phyloP scores from a whole-genome alignment of 148 eudicot genomes.

The Silene conica region DNA sequence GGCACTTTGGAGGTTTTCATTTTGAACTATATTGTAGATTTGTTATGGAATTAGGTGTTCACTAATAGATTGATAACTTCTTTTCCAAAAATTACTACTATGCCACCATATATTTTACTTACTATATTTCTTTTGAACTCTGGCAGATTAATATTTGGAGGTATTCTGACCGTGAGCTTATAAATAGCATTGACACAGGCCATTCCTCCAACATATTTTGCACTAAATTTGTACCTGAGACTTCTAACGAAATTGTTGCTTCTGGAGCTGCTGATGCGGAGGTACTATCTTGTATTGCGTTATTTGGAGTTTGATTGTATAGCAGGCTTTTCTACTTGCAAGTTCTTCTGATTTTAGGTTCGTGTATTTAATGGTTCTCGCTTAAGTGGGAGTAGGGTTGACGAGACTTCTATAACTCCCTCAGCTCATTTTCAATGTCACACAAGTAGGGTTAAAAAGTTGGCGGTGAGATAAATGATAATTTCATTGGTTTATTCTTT shows the following conservation, averaged over 20 bases:
- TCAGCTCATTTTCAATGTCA: conserved; percentile 85
- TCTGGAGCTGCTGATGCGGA: conserved; percentile 98
- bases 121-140: conserved; percentile 11
- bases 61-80: not conserved
- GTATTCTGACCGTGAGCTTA: conserved; percentile 63
- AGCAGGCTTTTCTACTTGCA: conserved; percentile 19
- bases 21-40: not conserved
- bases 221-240: conserved; percentile 91
- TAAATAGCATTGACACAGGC: conserved; percentile 80
- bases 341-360: conserved; percentile 44
- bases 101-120: not conserved
- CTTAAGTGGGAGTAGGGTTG: conserved; percentile 47
- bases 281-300: conserved; percentile 36
- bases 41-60: not conserved
- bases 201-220: conserved; percentile 93
- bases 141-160: conserved; percentile 77
- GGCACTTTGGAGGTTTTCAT: not conserved
- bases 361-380: conserved; percentile 74
- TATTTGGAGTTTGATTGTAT: not conserved
- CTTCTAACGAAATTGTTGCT: conserved; percentile 81
- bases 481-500: not conserved
- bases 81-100: not conserved
- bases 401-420: conserved; percentile 50
- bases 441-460: conserved; percentile 87
- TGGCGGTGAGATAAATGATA: conserved; percentile 59